Conservation (phyloP, 2,329 filamentous ascomycete species). For the Diaporthe sp. region DNA sequence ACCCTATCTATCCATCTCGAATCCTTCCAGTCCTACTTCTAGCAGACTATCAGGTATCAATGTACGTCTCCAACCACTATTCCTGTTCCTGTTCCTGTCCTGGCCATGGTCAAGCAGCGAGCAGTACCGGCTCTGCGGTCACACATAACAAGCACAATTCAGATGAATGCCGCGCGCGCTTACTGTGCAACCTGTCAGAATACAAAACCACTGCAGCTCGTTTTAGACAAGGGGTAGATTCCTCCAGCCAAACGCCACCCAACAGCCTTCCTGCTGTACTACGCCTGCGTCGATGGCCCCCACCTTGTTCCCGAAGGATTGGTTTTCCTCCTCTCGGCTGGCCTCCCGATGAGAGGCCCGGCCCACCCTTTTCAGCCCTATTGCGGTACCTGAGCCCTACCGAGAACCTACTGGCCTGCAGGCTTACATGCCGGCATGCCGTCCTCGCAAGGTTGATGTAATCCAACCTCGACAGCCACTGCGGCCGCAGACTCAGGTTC, state of each 20-base stretch:
- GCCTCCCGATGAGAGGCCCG: constrained; percentile 19
- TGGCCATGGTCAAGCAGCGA: constrained; percentile 2
- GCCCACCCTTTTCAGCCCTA: constrained; percentile 36
- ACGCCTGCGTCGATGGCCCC: constrained; percentile 29
- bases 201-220: neutral
- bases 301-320: constrained; percentile 28
- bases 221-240: constrained; percentile 18
- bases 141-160: neutral
- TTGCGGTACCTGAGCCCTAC: constrained; percentile 22
- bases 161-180: neutral
- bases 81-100: too few species aligned
- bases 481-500: neutral
- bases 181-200: constrained; percentile 29
- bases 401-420: neutral
- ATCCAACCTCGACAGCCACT: neutral
- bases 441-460: neutral
- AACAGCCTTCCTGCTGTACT: constrained; percentile 27
- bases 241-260: constrained; percentile 34
- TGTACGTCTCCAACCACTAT: neutral
- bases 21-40: neutral
- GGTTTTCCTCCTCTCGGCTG: constrained; percentile 25
- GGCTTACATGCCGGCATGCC: neutral
- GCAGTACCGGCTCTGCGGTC: constrained; percentile 9
- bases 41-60: neutral
- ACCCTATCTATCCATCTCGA: neutral